These are phyloP conservation scores for Spencermartinsiella ligniputridi DNA, from an alignment of 1,139 yeast species.

Conservation along the genomic window DNA sequence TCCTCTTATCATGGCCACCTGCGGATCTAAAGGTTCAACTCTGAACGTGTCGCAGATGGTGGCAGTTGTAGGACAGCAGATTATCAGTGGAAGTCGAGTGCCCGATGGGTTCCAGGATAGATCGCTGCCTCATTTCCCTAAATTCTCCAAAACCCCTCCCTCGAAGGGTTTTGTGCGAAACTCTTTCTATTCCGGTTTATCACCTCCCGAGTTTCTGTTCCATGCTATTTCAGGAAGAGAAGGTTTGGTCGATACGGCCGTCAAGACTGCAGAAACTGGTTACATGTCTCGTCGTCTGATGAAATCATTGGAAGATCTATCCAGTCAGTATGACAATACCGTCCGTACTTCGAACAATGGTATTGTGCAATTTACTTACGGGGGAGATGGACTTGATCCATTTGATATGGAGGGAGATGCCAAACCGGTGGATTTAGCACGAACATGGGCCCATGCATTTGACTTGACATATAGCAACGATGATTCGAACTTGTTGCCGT, in stretches of 20 bases:
- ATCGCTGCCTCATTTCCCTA: slow-evolving; percentile 93
- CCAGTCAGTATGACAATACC: slow-evolving; percentile 89
- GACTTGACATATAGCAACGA: slow-evolving; percentile 60
- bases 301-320: slow-evolving; percentile 96
- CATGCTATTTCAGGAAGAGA: slow-evolving; percentile 99
- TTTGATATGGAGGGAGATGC: slow-evolving; percentile 99
- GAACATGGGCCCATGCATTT: slow-evolving; percentile 93
- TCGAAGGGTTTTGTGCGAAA: slow-evolving; percentile 97
- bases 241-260: slow-evolving; percentile 98
- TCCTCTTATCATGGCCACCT: slow-evolving; percentile 97
- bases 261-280: slow-evolving; percentile 98
- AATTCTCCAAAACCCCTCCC: slow-evolving; percentile 94
- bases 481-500: slow-evolving; percentile 65
- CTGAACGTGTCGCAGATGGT: slow-evolving; percentile 99
- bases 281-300: slow-evolving; percentile 98
- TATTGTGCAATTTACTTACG: slow-evolving; percentile 95
- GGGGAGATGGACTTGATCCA: slow-evolving; percentile 99
- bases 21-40: slow-evolving; percentile 99
- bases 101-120: slow-evolving; percentile 99
- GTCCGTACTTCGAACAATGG: slow-evolving; percentile 94
- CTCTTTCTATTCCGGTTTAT: slow-evolving; percentile 87
- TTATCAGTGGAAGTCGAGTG: slow-evolving; percentile 97
- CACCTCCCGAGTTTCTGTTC: slow-evolving; percentile 95
- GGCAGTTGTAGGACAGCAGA: slow-evolving; percentile 99
- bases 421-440: slow-evolving; percentile 82